Evolutionary conservation across 2,329 filamentous ascomycete genomes (phyloP), one percentile per base, ranked within the genome.

Genomic region (Pezizomycotina sp.): DNA sequence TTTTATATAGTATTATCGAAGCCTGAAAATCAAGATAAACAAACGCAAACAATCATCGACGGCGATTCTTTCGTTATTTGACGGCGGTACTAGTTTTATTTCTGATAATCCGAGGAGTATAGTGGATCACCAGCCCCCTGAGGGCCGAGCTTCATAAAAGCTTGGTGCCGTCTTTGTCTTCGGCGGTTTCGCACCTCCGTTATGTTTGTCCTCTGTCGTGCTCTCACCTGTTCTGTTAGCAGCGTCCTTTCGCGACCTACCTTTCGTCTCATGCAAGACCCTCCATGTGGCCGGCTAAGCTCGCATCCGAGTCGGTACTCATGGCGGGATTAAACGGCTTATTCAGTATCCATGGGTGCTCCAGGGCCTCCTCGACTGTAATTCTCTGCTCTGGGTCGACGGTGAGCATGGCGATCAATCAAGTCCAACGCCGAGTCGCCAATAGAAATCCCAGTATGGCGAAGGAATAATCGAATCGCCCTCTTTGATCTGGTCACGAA

Each of bases 391-490:
- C 72, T 2, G 82, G 75, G 47, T 93, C 75, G 21, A 93, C 83
- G 2, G 80, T 78, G 32, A 98, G 68, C 89, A 98, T 98, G 26
- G n/a, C 68, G 69, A 56, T 98, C 89, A 48, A 98, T 95, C 21
- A 98, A 65, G 49, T 95, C 83, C 34, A 98, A 64, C 5, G 86
- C 89, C 36, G 77, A 69, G 47, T 95, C 84, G 52, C 79, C 76
- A 19, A 92, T 74, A 2, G 73, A 71, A n/a, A 56, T 92, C 82
- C 83, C 83, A 98, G 58, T 95, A 95, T 0, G 89, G 89, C 1
- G 82, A 91, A 1, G 89, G 86, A 53, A 93, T 98, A 57, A 93
- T 80, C 53, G 92, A 98, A 13, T 74, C 69, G 10, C 81, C 89
- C 56, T 71, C 69, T 56, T 78, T 84, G 59, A 92, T 95, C 60